These are phyloP conservation scores for Glycine soja DNA, from an alignment of 306 rosid species.

Conservation along the genomic window DNA sequence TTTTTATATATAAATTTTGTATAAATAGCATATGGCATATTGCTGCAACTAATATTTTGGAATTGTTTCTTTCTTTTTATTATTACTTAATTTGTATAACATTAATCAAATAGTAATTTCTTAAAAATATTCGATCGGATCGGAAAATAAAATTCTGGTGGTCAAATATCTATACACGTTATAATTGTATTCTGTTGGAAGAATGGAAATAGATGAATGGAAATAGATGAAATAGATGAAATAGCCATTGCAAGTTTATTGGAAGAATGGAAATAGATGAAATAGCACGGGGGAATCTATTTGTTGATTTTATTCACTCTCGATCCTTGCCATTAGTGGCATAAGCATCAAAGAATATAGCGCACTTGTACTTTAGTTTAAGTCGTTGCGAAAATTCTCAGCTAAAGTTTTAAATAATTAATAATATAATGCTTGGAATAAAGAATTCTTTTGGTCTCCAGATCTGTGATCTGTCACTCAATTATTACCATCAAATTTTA, in stretches of 20 bases:
- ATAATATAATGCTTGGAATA: not conserved
- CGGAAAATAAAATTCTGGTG: not conserved
- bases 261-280: conserved; percentile 29
- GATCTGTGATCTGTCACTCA: not conserved
- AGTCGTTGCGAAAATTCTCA: conserved; percentile 35
- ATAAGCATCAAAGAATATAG: conserved; percentile 39
- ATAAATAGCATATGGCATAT: not conserved
- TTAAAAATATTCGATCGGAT: not conserved
- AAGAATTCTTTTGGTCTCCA: not conserved
- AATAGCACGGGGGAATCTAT: conserved; percentile 40
- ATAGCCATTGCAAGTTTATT: conserved; percentile 30
- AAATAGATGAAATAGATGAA: conserved; percentile 34
- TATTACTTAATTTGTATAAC: not conserved
- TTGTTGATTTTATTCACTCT: conserved; percentile 23
- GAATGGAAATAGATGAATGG: conserved; percentile 20
- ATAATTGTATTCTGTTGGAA: conserved; percentile 18
- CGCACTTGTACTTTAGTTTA: conserved; percentile 37
- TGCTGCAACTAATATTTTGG: not conserved
- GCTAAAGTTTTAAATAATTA: not conserved
- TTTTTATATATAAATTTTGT: too few relatives aligned
- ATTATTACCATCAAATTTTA: not conserved
- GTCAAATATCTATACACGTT: not conserved
- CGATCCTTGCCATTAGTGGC: conserved; percentile 45
- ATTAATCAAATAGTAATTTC: not conserved
- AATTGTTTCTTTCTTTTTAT: not conserved